phyloP scores from a whole-genome alignment of 202 grass and related monocot genomes.

The Carex arenaria region DNA sequence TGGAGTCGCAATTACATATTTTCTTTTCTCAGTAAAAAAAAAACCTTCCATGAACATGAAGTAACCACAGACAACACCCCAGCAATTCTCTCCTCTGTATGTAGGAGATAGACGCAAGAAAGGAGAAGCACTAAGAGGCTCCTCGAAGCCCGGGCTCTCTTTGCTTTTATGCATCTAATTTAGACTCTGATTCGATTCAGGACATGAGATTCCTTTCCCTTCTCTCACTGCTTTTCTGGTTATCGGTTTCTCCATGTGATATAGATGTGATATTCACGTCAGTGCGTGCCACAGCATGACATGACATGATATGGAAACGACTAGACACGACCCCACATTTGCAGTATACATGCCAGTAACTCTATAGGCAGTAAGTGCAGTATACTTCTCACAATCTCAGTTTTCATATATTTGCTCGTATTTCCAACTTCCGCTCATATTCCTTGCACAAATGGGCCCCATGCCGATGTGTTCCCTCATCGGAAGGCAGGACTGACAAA shows the following conservation, averaged over 20 bases:
- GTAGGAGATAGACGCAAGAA: background rate
- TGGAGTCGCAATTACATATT: background rate
- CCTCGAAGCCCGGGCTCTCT: slow-evolving; percentile 8
- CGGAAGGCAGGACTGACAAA: slow-evolving; percentile 9
- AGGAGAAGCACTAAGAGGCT: background rate
- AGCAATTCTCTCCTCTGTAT: background rate
- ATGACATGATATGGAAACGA: slow-evolving; percentile 24
- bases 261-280: slow-evolving; percentile 6
- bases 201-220: slow-evolving; percentile 11
- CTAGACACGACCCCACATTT: background rate
- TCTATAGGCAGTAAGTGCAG: background rate
- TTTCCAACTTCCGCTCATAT: background rate
- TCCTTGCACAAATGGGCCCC: background rate
- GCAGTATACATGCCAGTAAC: no score
- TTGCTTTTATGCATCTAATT: slow-evolving; percentile 16
- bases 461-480: slow-evolving; percentile 8
- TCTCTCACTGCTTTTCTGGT: slow-evolving; percentile 13
- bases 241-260: slow-evolving; percentile 1
- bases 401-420: background rate
- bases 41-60: no score
- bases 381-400: background rate
- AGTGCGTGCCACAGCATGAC: slow-evolving; percentile 19
- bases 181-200: slow-evolving; percentile 26
- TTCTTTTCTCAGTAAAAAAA: background rate
- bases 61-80: background rate